Evolutionary conservation across 768 basidiomycete genomes (phyloP), one percentile per base, ranked within the genome.

Genomic region (Tylopilus sp.): DNA sequence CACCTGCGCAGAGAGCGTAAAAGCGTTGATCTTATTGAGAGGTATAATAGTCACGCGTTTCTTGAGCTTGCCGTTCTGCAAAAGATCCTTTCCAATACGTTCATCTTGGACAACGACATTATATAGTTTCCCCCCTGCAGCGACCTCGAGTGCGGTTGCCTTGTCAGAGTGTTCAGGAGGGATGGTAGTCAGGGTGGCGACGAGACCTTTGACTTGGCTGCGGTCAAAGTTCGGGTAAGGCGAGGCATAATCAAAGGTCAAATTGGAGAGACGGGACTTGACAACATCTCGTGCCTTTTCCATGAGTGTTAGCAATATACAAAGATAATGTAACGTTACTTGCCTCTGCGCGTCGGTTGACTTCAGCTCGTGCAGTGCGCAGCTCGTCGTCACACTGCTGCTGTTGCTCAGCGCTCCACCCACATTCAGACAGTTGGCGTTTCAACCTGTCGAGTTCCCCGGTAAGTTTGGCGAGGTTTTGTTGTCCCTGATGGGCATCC

Each of bases 61-160:
- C 73, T 82, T 86, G 58, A 98, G 80, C 44, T 75, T 73, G 9
- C 86, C 85, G 42, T 87, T 82, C 64, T 88, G 80, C 42, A 98
- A 73, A 22, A 98, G 77, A 25, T 88, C 83, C 59, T 88, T 89
- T 25, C 93, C 95, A 40, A 95, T 82, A 50, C 79, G 79, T 69
- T 98, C 94, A 63, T 95, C 85, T 57, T 95, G 85, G 8, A 98
- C 90, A 23, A 98, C 88, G 33, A 98, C 91, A 56, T 98, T 92
- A 71, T 88, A 97, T 9, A 99, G 75, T 57, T 87, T 88, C 1
- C 82, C 85, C 0, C 94, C 94, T 0, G 94, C 95, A 17, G 90
- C 84, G 55, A 98, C 86, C 69, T 99, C 97, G 4, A 98, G 77
- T 3, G 97, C 97, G 0, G 91, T 93, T 2, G 93, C 82, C 51